Evolutionary conservation across 768 basidiomycete species (phyloP).

Genomic region (Boletellus ananas): DNA sequence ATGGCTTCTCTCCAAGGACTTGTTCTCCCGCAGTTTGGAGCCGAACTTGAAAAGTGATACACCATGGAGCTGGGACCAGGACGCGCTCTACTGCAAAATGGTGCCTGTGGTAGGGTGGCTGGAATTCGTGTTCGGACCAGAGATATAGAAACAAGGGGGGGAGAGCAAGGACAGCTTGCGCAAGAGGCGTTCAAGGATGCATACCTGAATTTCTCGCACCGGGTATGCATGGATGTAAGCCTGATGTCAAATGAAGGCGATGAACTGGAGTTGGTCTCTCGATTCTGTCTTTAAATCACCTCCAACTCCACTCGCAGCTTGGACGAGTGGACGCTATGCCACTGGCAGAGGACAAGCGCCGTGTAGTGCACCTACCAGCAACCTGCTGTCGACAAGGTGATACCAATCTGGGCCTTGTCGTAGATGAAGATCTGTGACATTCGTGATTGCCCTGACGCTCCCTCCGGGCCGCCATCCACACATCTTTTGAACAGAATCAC

Average conservation of each 20-base stretch:
- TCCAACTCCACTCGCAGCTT: too few relatives aligned
- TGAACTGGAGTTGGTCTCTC: neutral
- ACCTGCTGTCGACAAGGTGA: neutral
- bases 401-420: neutral
- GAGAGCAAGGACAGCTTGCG: too few relatives aligned
- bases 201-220: neutral
- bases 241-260: neutral
- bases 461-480: too few relatives aligned
- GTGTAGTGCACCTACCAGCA: neutral
- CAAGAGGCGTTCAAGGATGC: neutral
- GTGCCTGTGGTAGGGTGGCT: conserved; percentile 11
- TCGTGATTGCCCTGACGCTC: too few relatives aligned
- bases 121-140: conserved; percentile 7
- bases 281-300: neutral
- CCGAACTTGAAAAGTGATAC: neutral
- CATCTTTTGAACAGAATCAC: neutral
- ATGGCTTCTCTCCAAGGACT: conserved; percentile 1
- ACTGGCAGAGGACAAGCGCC: neutral
- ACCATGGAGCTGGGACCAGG: conserved; percentile 1
- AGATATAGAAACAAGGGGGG: too few relatives aligned
- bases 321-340: neutral
- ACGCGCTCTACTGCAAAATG: conserved; percentile 11
- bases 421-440: too few relatives aligned
- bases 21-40: neutral
- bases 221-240: neutral